phyloP scores from a whole-genome alignment of 2,329 filamentous ascomycete species.

The Exophiala spinifera region DNA sequence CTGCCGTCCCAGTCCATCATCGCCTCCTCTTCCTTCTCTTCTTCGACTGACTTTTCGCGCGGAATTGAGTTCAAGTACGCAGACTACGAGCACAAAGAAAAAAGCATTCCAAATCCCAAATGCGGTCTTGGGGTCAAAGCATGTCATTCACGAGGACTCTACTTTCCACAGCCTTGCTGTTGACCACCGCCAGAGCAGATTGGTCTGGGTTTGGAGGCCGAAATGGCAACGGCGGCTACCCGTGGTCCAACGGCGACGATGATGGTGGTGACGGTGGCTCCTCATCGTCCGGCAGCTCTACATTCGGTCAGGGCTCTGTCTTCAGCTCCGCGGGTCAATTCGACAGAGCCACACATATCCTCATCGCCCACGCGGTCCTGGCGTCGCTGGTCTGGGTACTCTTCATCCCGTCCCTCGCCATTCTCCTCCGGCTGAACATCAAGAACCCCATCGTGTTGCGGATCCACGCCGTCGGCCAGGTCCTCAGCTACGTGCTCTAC shows the following conservation, averaged over 20 bases:
- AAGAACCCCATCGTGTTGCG: slow-evolving; percentile 25
- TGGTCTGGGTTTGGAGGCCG: slow-evolving; percentile 5
- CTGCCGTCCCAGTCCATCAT: not conserved
- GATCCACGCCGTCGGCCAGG: slow-evolving; percentile 31
- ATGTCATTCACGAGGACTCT: not conserved
- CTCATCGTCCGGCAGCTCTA: not conserved
- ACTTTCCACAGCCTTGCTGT: slow-evolving; percentile 7
- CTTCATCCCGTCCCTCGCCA: slow-evolving; percentile 30
- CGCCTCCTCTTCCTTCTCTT: not conserved
- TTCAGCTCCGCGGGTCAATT: slow-evolving; percentile 13
- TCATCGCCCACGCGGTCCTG: slow-evolving; percentile 30
- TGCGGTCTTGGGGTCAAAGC: slow-evolving; percentile 4
- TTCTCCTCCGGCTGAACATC: slow-evolving; percentile 29
- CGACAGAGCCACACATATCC: slow-evolving; percentile 16
- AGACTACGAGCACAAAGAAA: not conserved
- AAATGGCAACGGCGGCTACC: slow-evolving; percentile 6
- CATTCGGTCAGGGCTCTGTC: slow-evolving; percentile 2
- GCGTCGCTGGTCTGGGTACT: slow-evolving; percentile 32
- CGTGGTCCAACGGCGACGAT: slow-evolving; percentile 4
- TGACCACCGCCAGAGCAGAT: slow-evolving; percentile 8
- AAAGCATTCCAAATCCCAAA: too few species aligned
- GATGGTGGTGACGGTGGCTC: slow-evolving; percentile 4
- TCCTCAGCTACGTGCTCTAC: slow-evolving; percentile 31
- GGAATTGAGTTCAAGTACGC: not conserved
- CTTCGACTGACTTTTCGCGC: too few species aligned